Percentiles rank a stretch among this genome's conserved stretches.
These are phyloP conservation scores for Chlamydomonas schloesseri DNA, from an alignment of 139 green algal species.

Conservation along the genomic window DNA sequence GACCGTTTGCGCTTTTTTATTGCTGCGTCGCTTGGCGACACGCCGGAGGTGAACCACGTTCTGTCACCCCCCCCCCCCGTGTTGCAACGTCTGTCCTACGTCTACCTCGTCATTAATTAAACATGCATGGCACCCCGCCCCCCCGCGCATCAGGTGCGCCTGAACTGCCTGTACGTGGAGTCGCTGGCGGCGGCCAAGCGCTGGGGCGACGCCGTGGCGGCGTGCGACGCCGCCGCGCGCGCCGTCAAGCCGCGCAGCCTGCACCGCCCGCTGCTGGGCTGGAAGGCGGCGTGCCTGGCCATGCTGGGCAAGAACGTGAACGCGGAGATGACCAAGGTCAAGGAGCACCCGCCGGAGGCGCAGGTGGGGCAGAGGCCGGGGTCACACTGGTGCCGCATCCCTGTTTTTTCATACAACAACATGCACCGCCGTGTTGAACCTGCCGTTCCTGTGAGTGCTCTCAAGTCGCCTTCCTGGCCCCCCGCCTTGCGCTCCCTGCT, in stretches of 20 bases:
- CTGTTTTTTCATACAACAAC: too few species aligned
- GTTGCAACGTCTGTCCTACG: too few species aligned
- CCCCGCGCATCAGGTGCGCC: constrained; percentile 52
- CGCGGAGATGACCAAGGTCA: constrained; percentile 60
- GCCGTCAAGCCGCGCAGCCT: constrained; percentile 33
- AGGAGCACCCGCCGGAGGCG: constrained; percentile 57
- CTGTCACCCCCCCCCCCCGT: too few species aligned
- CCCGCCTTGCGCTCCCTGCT: too few species aligned
- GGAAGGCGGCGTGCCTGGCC: constrained; percentile 62
- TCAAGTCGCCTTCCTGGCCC: too few species aligned
- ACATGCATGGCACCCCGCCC: too few species aligned
- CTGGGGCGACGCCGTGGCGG: constrained; percentile 55
- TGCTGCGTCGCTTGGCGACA: too few species aligned
- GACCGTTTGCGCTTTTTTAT: too few species aligned
- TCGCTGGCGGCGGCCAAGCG: constrained; percentile 52
- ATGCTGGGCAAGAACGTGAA: constrained; percentile 29
- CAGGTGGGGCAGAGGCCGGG: constrained; percentile 27
- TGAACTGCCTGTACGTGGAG: constrained; percentile 65
- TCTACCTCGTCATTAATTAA: too few species aligned
- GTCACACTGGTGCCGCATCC: not conserved
- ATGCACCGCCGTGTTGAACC: too few species aligned
- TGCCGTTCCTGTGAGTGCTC: not conserved
- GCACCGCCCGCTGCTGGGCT: constrained; percentile 57
- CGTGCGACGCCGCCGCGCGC: constrained; percentile 46
- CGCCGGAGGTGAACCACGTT: too few species aligned